Evolutionary conservation across 768 basidiomycete species (phyloP).

Genomic region (Termitomyces titanicus): DNA sequence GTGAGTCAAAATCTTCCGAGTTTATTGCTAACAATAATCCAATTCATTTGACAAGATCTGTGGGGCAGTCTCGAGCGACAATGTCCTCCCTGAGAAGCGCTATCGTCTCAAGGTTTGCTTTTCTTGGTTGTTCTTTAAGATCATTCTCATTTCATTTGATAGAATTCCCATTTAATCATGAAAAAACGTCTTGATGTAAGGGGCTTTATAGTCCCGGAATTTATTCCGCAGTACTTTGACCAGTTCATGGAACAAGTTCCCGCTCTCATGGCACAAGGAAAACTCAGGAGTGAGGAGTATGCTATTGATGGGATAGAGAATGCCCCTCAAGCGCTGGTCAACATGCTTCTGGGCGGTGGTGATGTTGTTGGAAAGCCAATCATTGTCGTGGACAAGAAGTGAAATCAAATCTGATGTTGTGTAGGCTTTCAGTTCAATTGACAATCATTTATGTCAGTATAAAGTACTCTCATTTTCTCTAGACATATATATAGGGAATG

Average conservation of each 20-base stretch:
- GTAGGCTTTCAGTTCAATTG: no score
- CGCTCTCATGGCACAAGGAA: conserved; percentile 31
- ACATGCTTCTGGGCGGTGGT: neutral
- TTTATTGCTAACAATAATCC: neutral
- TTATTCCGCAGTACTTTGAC: conserved; percentile 25
- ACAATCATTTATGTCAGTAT: no score
- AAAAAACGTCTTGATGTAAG: conserved; percentile 36
- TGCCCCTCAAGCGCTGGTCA: conserved; percentile 15
- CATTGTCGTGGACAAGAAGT: conserved; percentile 1
- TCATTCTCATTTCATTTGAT: neutral
- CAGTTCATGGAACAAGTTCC: conserved; percentile 37
- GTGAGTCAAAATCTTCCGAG: conserved; percentile 13
- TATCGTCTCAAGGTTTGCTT: conserved; percentile 11
- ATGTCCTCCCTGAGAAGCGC: conserved; percentile 2
- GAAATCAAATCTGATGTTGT: neutral
- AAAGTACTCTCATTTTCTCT: no score
- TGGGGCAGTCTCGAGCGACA: neutral
- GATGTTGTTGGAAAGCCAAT: conserved; percentile 1
- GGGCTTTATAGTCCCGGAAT: conserved; percentile 38
- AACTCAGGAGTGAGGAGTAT: conserved; percentile 35
- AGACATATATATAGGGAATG: no score
- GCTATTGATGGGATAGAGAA: conserved; percentile 33
- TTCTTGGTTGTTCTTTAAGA: neutral
- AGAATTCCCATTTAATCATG: conserved; percentile 39
- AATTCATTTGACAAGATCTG: neutral